Evolutionary conservation across 208 protist species (phyloP), one percentile per base, ranked within the genome.

Genomic region (Crithidia sp.): DNA sequence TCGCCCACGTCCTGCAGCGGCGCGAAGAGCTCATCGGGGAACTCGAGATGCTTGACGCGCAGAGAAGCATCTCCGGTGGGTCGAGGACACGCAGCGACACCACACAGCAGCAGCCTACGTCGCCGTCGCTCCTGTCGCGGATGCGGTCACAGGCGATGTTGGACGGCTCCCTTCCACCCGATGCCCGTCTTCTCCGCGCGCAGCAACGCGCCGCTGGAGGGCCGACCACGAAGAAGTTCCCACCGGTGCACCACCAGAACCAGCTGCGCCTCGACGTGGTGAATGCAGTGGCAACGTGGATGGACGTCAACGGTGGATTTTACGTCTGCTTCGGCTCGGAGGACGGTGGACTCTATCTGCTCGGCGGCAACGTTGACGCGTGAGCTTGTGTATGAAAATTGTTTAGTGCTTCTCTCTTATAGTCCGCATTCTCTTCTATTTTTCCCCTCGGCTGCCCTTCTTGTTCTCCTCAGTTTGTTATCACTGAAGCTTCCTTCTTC

Each of bases 251-350:
- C 53, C 74, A 79, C 16, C 74, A 79, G 58, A 79, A 79, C 53
- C 83, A 71, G 50, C 56, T 92, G 14, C 79, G 71, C 10, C 78
- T 78, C 9, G 89, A 88, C 36, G 89, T 89, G 8, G 85, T 94
- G 17, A 94, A 94, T 68, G 84, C 76, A 28, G 84, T 94, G 14
- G 87, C 84, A 12, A 66, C 84, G 64, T 84, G 76, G 69, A 80
- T 55, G n/a, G 86, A 89, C 44, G 55, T 53, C 5, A 79, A 80
- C 40, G 81, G 73, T 37, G 86, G 81, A 0, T 79, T 86, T 16
- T 91, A 88, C 58, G 36, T 88, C 7, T 83, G 86, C 64, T 79
- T 76, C 9, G 75, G 83, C 49, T 81, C 81, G 61, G 86, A 91
- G 55, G 81, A 81, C 47, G 86, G 86, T 70, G 72, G 79, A 2